Conservation (phyloP, 2,329 filamentous ascomycete species). For the Stromatinia cepivora region DNA sequence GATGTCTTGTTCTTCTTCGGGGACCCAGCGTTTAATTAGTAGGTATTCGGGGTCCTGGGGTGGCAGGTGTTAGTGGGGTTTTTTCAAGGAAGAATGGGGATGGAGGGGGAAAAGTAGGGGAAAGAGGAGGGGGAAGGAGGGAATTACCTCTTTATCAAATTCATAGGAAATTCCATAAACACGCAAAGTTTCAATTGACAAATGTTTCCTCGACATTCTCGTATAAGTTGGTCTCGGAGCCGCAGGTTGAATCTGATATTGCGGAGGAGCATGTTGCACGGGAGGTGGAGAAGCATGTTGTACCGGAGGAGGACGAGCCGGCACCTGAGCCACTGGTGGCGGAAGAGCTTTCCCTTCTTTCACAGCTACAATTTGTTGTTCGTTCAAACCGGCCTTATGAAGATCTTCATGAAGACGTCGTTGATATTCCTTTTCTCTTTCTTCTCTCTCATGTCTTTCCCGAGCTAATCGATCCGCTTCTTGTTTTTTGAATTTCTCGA, state of each 20-base stretch:
- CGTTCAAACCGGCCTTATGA: constrained; percentile 57
- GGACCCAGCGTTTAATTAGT: constrained; percentile 72
- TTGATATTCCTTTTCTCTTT: constrained; percentile 46
- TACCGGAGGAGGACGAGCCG: not conserved
- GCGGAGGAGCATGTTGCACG: constrained; percentile 25
- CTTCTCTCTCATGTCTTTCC: constrained; percentile 51
- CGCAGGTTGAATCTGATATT: constrained; percentile 15
- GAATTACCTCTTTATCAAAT: constrained; percentile 44
- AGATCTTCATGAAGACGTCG: constrained; percentile 58
- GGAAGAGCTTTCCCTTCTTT: constrained; percentile 43
- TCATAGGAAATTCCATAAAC: constrained; percentile 58
- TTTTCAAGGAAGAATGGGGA: no score
- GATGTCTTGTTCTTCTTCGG: constrained; percentile 68
- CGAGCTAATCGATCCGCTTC: constrained; percentile 44
- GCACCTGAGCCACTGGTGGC: not conserved
- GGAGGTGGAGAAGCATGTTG: not conserved
- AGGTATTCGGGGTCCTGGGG: constrained; percentile 65
- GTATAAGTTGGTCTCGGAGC: constrained; percentile 57
- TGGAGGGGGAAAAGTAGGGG: not conserved
- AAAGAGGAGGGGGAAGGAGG: not conserved
- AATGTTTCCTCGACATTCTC: constrained; percentile 60
- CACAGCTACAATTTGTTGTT: constrained; percentile 59
- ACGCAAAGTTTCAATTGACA: constrained; percentile 62
- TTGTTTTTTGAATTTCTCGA: constrained; percentile 46
- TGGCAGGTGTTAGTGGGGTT: not conserved